Conservation (phyloP, 352 stramenopile genomes). For the Pythium rishiriense region DNA sequence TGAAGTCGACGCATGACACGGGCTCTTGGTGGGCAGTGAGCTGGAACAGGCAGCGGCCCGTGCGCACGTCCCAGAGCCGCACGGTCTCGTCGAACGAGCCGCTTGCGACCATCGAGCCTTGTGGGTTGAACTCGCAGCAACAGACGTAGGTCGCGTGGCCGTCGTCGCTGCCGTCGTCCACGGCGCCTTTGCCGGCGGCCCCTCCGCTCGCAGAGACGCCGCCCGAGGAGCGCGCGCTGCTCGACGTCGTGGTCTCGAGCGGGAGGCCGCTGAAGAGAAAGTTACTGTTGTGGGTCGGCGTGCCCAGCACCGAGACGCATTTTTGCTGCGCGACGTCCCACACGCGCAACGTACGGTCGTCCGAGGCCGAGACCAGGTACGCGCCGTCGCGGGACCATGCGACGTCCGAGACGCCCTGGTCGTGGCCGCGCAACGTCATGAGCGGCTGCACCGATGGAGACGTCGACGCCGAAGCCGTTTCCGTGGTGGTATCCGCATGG, state of each 20-base stretch:
- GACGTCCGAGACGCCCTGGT: conserved; percentile 93
- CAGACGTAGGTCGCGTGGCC: conserved; percentile 96
- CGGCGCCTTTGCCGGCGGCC: not conserved
- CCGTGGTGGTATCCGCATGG: too few species aligned
- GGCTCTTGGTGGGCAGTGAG: conserved; percentile 94
- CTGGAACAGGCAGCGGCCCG: conserved; percentile 84
- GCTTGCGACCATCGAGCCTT: conserved; percentile 90
- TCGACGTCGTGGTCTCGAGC: conserved; percentile 19
- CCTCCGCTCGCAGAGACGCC: not conserved
- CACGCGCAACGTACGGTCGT: conserved; percentile 94
- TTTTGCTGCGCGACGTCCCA: conserved; percentile 93
- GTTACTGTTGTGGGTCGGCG: conserved; percentile 36
- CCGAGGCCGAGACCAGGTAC: conserved; percentile 92
- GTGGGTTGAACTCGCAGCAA: conserved; percentile 92
- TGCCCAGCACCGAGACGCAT: conserved; percentile 68
- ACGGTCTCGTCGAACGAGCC: conserved; percentile 95
- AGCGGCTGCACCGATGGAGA: conserved; percentile 24
- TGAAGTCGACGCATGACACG: conserved; percentile 94
- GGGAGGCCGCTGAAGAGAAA: conserved; percentile 34
- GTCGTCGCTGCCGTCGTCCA: conserved; percentile 29
- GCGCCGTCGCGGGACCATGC: conserved; percentile 86
- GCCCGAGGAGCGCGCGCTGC: conserved; percentile 9
- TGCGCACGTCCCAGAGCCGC: conserved; percentile 95
- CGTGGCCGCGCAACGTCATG: conserved; percentile 82
- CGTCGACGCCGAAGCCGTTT: too few species aligned